Percentiles rank a stretch among this genome's conserved stretches.
Evolutionary conservation across 805 yeast species (phyloP).

Genomic region (Hanseniaspora nectarophila): DNA sequence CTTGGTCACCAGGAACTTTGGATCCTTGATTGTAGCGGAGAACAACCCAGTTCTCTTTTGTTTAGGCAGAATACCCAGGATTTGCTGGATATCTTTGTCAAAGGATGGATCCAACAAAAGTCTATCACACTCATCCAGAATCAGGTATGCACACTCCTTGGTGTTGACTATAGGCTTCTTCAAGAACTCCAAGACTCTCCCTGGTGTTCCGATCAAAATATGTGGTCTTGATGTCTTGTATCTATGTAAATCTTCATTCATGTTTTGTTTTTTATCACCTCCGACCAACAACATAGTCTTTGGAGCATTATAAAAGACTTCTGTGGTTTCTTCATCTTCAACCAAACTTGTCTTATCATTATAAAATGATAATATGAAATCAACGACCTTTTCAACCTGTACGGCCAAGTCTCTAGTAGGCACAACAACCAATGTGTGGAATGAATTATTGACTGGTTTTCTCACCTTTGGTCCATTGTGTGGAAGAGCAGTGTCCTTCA

Average conservation of each 20-base stretch:
- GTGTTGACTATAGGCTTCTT: conserved; percentile 47
- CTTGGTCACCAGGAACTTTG: conserved; percentile 64
- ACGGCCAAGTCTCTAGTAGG: conserved; percentile 56
- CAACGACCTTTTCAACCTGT: conserved; percentile 60
- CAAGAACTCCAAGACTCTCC: conserved; percentile 68
- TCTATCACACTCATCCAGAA: conserved; percentile 89
- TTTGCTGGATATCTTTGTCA: conserved; percentile 51
- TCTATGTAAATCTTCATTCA: conserved; percentile 57
- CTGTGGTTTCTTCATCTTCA: neutral
- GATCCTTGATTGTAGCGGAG: conserved; percentile 82
- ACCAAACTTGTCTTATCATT: conserved; percentile 27
- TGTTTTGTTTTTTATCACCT: conserved; percentile 39
- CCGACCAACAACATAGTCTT: conserved; percentile 54
- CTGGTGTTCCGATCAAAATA: conserved; percentile 83
- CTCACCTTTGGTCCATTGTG: conserved; percentile 24
- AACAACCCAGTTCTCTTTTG: conserved; percentile 90
- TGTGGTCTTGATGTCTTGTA: conserved; percentile 52
- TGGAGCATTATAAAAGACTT: conserved; percentile 13
- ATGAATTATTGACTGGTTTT: conserved; percentile 45
- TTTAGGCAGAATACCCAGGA: conserved; percentile 62
- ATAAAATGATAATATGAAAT: conserved; percentile 43
- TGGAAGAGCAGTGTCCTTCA: conserved; percentile 22
- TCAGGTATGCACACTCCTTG: conserved; percentile 53
- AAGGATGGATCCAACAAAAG: conserved; percentile 62
- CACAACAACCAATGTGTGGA: conserved; percentile 60